Percentiles rank a stretch among this genome's conserved stretches.
phyloP scores from a whole-genome alignment of 805 yeast species.

The Cyberlindnera euphorbiae region DNA sequence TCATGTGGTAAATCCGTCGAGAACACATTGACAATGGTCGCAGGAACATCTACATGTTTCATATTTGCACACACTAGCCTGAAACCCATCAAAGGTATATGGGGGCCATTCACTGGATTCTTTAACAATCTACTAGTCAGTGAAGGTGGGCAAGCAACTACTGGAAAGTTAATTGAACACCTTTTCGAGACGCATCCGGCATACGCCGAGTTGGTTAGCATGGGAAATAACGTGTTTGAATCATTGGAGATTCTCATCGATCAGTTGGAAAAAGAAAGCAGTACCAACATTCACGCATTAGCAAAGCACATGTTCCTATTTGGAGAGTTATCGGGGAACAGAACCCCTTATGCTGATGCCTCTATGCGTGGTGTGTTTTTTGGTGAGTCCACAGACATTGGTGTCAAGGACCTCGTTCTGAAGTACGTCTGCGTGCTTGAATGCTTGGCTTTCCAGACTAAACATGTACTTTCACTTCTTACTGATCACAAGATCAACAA shows the following conservation, averaged over 20 bases:
- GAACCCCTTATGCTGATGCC: slow-evolving; percentile 51
- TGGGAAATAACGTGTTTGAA: slow-evolving; percentile 17
- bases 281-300: slow-evolving; percentile 24
- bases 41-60: slow-evolving; percentile 61
- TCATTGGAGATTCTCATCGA: slow-evolving; percentile 22
- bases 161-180: slow-evolving; percentile 49
- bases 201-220: slow-evolving; percentile 8
- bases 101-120: slow-evolving; percentile 55
- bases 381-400: slow-evolving; percentile 39
- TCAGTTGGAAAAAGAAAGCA: slow-evolving; percentile 12
- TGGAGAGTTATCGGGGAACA: slow-evolving; percentile 55
- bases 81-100: slow-evolving; percentile 38
- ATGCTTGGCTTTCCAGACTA: slow-evolving; percentile 47
- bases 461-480: slow-evolving; percentile 34
- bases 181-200: slow-evolving; percentile 41
- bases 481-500: slow-evolving; percentile 25
- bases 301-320: slow-evolving; percentile 39
- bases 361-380: slow-evolving; percentile 43
- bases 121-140: slow-evolving; percentile 32
- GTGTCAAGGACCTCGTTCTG: slow-evolving; percentile 31
- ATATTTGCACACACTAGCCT: slow-evolving; percentile 27
- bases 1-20: slow-evolving; percentile 26
- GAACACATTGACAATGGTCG: slow-evolving; percentile 42
- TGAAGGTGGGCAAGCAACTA: slow-evolving; percentile 56
- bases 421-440: slow-evolving; percentile 45